Evolutionary conservation across 1,284 basidiomycete genomes (phyloP).

Genomic region (Moesziomyces globuligerus): DNA sequence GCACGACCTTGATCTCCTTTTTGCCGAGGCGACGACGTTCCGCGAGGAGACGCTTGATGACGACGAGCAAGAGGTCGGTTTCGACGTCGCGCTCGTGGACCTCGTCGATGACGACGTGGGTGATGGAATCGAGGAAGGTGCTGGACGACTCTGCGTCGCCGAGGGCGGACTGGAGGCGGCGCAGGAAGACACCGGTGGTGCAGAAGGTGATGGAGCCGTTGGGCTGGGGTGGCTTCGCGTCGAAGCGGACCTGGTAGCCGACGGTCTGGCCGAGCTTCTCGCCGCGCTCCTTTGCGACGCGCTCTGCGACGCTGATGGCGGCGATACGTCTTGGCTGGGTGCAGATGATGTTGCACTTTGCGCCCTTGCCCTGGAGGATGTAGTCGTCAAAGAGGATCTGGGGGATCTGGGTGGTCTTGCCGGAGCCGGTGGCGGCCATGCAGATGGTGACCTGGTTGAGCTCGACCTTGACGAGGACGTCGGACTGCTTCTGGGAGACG

Average conservation of each 20-base stretch:
- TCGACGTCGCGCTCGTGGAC: constrained; percentile 96
- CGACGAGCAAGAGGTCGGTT: constrained; percentile 89
- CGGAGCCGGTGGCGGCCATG: constrained; percentile 94
- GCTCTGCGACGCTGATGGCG: constrained; percentile 90
- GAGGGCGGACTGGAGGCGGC: constrained; percentile 83
- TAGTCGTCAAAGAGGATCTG: constrained; percentile 89
- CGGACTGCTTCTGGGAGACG: constrained; percentile 69
- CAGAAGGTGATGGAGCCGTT: constrained; percentile 90
- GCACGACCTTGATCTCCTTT: constrained; percentile 84
- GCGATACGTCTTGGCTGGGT: constrained; percentile 93
- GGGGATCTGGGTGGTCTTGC: constrained; percentile 95
- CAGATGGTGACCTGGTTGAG: constrained; percentile 88
- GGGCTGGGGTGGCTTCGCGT: constrained; percentile 80
- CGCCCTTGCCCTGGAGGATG: constrained; percentile 81
- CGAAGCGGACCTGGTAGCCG: constrained; percentile 94
- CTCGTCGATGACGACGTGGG: constrained; percentile 93
- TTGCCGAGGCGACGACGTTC: constrained; percentile 77
- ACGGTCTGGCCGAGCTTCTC: constrained; percentile 79
- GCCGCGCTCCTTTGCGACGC: constrained; percentile 89
- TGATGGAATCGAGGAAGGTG: constrained; percentile 78
- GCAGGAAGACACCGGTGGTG: constrained; percentile 91
- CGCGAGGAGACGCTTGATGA: constrained; percentile 83
- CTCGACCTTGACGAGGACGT: constrained; percentile 73
- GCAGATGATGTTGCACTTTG: constrained; percentile 88
- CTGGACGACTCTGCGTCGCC: constrained; percentile 54